A percentile compares a stretch with the other conserved stretches of the same genome.
Evolutionary conservation across 2,329 filamentous ascomycete species (phyloP).

Genomic region (Kalaharituber pfeilii): DNA sequence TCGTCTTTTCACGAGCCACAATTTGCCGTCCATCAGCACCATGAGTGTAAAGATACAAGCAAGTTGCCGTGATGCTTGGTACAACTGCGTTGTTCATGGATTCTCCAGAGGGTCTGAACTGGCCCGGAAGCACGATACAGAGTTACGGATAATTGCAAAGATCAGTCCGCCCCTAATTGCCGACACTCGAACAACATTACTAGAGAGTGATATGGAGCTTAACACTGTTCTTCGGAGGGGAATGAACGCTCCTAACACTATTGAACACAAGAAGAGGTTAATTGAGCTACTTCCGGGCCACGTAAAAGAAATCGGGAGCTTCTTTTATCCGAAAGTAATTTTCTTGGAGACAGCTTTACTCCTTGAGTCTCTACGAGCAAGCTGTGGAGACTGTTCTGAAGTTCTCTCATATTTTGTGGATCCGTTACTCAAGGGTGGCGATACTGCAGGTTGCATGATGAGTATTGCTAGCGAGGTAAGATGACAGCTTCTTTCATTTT

Average conservation of each 20-base stretch:
- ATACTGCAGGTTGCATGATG: constrained; percentile 45
- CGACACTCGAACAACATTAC: constrained; percentile 71
- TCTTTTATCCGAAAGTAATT: constrained; percentile 80
- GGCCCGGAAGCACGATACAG: constrained; percentile 53
- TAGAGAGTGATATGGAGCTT: constrained; percentile 91
- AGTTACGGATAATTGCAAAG: constrained; percentile 68
- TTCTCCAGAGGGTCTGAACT: constrained; percentile 60
- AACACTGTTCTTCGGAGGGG: constrained; percentile 84
- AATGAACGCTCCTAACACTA: constrained; percentile 59
- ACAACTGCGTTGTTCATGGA: constrained; percentile 90
- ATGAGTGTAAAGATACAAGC: constrained; percentile 51
- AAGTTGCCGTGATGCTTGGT: constrained; percentile 83
- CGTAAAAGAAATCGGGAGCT: constrained; percentile 56
- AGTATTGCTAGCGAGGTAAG: constrained; percentile 34
- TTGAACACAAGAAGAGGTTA: constrained; percentile 65
- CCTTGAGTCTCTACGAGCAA: constrained; percentile 73
- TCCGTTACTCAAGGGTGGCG: constrained; percentile 51
- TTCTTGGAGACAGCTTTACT: constrained; percentile 83
- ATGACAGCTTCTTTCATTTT: neutral
- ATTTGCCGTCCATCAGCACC: constrained; percentile 25
- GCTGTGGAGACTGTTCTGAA: constrained; percentile 76
- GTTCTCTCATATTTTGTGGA: constrained; percentile 89
- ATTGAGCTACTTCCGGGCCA: constrained; percentile 56
- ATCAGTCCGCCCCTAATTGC: constrained; percentile 76
- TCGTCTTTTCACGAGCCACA: constrained; percentile 15